Base-by-base conservation (phyloP, 345 rosid species). In the Gossypioides kirkii region DNA sequence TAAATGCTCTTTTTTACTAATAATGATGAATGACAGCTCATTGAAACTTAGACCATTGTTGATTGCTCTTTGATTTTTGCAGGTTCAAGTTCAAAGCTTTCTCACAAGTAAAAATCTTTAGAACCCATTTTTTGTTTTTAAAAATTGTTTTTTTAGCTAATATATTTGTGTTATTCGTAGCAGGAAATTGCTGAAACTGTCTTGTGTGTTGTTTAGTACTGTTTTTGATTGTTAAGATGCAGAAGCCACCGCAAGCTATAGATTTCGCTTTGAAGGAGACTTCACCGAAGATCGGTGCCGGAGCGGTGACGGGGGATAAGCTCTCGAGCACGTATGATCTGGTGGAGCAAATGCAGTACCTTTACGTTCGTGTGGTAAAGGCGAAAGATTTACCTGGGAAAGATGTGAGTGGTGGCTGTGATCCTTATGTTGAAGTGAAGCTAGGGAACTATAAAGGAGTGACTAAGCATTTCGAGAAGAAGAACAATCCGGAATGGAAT, bases 311-410 rank as follows among this genome's bases (percentile, higher is more conserved):
- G 0, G 91, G 85, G 23, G 96, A 92, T 70, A 95, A 90, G 86
- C 97, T 89, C 53, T 85, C 97, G 2, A 72, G 89, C 86, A 91
- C 99, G 47, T 95, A 95, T 86, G 99, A 95, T 75, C 89, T 95
- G 36, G 98, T 95, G 32, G 99, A 95, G 83, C 99, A 95, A 80
- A 95, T 95, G 99, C 94, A 90, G 18, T 95, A 95, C 84, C 96
- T 95, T 41, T 95, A 92, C 73, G 96, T 95, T 54, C 90, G 83
- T 45, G 97, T 92, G 8, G 88, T 92, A 36, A 95, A 94, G 81
- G 98, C 98, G 9, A 94, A 88, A 79, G 98, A 92, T 9, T 77
- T 94, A 74, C 96, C 98, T 0, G 89, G 80, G 8, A 92, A 89
- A 77, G 98, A 92, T 80, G 87, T 87, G 3, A 90, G 89, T 1